phyloP scores from a whole-genome alignment of 2,329 filamentous ascomycete species.

The Colletotrichum noveboracense region DNA sequence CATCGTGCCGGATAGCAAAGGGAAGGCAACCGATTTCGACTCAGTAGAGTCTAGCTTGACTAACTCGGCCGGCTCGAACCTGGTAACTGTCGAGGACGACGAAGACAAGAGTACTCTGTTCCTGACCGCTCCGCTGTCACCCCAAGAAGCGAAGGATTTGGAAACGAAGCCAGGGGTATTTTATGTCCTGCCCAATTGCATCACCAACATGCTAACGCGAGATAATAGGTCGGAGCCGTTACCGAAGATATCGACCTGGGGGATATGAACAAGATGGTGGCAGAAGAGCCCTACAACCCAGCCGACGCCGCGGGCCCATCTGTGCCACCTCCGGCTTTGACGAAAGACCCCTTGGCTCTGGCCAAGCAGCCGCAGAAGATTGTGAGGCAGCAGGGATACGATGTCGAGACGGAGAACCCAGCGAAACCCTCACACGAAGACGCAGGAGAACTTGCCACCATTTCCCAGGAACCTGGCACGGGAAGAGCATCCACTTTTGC shows the following conservation, averaged over 20 bases:
- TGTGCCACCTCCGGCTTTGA: neutral
- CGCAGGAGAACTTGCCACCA: neutral
- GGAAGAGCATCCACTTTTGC: neutral
- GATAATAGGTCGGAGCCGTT: neutral
- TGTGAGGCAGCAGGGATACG: neutral
- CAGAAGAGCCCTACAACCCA: neutral
- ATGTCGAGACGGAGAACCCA: neutral
- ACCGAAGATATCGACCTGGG: neutral
- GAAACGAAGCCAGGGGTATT: neutral
- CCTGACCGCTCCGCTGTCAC: neutral
- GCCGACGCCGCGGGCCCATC: neutral
- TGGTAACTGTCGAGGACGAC: neutral
- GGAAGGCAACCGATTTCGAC: neutral
- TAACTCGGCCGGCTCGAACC: neutral
- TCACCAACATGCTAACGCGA: neutral
- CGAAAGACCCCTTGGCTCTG: neutral
- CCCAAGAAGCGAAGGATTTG: neutral
- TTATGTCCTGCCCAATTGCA: neutral
- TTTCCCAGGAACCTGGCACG: neutral
- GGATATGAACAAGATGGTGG: neutral
- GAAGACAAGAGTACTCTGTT: neutral
- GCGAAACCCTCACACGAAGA: neutral
- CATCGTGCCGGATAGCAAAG: neutral
- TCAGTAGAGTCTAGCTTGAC: neutral
- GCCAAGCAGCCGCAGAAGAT: neutral